Evolutionary conservation across 1,284 basidiomycete genomes (phyloP).

Genomic region (Neolentinus lepideus): DNA sequence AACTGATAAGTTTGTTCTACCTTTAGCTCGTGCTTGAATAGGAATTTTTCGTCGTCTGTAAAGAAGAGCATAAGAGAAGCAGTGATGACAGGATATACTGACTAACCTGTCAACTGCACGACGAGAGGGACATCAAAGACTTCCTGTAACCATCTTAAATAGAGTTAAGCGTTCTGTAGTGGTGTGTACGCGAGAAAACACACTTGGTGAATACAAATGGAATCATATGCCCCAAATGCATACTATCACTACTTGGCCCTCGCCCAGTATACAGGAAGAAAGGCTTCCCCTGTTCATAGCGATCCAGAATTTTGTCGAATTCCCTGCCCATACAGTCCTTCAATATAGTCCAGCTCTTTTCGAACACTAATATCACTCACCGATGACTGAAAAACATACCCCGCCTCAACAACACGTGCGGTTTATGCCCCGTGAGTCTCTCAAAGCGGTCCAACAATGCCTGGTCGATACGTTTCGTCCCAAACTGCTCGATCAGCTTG

Average conservation of each 20-base stretch:
- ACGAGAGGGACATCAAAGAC: constrained; percentile 94
- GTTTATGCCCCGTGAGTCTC: constrained; percentile 81
- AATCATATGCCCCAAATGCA: constrained; percentile 98
- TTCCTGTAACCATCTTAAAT: constrained; percentile 86
- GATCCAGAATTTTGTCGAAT: constrained; percentile 89
- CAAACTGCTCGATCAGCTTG: constrained; percentile 92
- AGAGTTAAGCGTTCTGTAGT: not conserved
- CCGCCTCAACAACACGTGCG: constrained; percentile 87
- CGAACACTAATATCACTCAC: constrained; percentile 33
- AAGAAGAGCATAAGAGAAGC: constrained; percentile 1
- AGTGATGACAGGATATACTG: not conserved
- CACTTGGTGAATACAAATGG: constrained; percentile 97
- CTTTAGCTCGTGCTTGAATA: constrained; percentile 94
- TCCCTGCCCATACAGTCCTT: constrained; percentile 49
- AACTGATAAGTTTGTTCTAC: constrained; percentile 86
- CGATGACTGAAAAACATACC: constrained; percentile 99
- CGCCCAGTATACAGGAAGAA: constrained; percentile 99
- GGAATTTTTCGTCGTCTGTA: constrained; percentile 96
- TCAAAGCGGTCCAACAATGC: constrained; percentile 88
- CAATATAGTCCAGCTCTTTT: not conserved
- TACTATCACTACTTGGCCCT: constrained; percentile 93
- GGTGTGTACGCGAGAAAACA: constrained; percentile 18
- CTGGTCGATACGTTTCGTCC: constrained; percentile 77
- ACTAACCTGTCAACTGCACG: constrained; percentile 84
- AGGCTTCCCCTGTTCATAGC: constrained; percentile 95